A percentile compares a stretch with the other conserved stretches of the same genome.
Conservation (phyloP, 2,329 filamentous ascomycete species). For the Fusarium sp. region DNA sequence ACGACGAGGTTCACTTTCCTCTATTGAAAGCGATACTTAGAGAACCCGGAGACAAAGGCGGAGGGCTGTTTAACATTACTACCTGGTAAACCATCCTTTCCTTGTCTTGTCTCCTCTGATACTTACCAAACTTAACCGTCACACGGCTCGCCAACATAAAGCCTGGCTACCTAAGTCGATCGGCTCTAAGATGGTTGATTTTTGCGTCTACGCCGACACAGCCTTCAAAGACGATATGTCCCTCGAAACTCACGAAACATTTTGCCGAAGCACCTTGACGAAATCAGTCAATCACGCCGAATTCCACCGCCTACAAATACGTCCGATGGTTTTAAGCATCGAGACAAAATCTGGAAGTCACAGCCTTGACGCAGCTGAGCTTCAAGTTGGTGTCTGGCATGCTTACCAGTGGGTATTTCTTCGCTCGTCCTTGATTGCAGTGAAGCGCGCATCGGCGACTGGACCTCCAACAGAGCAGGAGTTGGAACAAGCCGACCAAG, state of each 20-base stretch:
- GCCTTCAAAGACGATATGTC: not conserved
- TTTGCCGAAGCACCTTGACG: not conserved
- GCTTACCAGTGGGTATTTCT: not conserved
- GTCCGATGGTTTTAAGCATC: not conserved
- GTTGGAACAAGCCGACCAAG: not conserved
- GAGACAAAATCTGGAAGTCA: not conserved
- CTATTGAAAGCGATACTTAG: not conserved
- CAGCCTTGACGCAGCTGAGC: not conserved
- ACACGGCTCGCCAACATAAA: not conserved
- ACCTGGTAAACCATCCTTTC: not conserved
- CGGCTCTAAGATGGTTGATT: not conserved
- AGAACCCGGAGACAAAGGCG: not conserved
- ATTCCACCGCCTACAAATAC: not conserved
- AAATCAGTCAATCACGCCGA: constrained; percentile 1
- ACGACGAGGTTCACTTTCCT: not conserved
- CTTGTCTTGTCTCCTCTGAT: not conserved
- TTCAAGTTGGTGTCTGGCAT: not conserved
- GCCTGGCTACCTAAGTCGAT: not conserved
- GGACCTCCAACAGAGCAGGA: not conserved
- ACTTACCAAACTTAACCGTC: not conserved
- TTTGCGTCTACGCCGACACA: not conserved
- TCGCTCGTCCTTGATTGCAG: not conserved
- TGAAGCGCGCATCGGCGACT: not conserved
- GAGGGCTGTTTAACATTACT: not conserved
- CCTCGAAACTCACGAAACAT: not conserved